Conservation (phyloP, 2,329 filamentous ascomycete species). For the Aspergillus hortae region DNA sequence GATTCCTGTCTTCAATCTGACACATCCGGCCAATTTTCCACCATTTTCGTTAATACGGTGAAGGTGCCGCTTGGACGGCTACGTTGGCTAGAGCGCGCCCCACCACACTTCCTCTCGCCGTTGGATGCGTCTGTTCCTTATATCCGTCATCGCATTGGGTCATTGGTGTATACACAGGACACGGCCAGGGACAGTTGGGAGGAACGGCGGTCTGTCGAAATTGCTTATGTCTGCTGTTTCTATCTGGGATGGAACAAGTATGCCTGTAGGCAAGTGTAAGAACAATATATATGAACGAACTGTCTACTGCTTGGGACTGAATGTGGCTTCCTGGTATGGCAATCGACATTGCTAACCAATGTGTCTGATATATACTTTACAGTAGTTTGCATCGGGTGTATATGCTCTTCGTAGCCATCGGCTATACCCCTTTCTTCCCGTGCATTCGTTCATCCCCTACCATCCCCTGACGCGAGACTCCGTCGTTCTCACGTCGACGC, state of each 20-base stretch:
- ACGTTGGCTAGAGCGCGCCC: too few relatives aligned
- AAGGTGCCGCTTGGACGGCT: too few relatives aligned
- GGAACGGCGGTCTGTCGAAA: not conserved
- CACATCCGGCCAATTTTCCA: constrained; percentile 2
- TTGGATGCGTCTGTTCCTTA: constrained; percentile 3
- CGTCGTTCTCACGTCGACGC: too few relatives aligned
- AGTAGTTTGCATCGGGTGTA: too few relatives aligned
- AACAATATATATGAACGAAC: not conserved
- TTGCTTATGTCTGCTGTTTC: not conserved
- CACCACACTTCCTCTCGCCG: not conserved
- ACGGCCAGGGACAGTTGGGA: not conserved
- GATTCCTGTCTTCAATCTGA: constrained; percentile 3
- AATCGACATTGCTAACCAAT: too few relatives aligned
- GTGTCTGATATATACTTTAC: too few relatives aligned
- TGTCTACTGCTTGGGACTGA: too few relatives aligned
- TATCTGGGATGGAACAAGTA: not conserved
- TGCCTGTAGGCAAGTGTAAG: not conserved
- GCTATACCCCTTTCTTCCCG: too few relatives aligned
- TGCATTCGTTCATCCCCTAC: too few relatives aligned
- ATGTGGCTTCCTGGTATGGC: too few relatives aligned
- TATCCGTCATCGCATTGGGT: constrained; percentile 8
- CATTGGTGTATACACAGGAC: constrained; percentile 10
- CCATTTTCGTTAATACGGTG: constrained; percentile 1
- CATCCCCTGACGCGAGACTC: too few relatives aligned
- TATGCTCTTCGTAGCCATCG: too few relatives aligned